A percentile compares a stretch with the other conserved stretches of the same genome.
phyloP scores from a whole-genome alignment of 257 asterid genomes.

The Ehretia macrophylla region DNA sequence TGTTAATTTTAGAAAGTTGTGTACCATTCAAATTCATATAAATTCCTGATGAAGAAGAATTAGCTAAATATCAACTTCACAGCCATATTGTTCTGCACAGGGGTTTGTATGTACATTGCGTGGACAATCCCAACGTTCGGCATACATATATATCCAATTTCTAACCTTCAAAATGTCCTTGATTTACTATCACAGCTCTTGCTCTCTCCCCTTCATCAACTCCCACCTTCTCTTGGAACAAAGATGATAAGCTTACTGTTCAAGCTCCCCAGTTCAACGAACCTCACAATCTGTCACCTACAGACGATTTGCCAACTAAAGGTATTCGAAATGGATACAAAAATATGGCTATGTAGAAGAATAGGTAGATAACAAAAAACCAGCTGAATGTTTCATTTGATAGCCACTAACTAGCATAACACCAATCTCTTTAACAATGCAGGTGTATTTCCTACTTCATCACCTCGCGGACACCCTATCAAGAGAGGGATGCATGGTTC shows the following conservation, averaged over 20 bases:
- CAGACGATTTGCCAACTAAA: slow-evolving; percentile 27
- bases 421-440: slow-evolving; percentile 20
- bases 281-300: slow-evolving; percentile 23
- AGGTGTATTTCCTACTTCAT: slow-evolving; percentile 19
- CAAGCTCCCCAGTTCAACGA: slow-evolving; percentile 23
- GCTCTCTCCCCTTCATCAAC: slow-evolving; percentile 11
- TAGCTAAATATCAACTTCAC: neutral
- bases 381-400: slow-evolving; percentile 6
- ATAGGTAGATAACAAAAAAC: neutral
- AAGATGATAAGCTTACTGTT: slow-evolving; percentile 12
- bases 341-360: neutral
- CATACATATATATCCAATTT: neutral
- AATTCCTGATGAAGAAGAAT: no score
- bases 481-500: slow-evolving; percentile 25
- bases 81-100: neutral
- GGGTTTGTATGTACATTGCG: neutral
- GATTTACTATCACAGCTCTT: slow-evolving; percentile 12
- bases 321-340: slow-evolving; percentile 17
- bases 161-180: neutral
- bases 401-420: slow-evolving; percentile 30
- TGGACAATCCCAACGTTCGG: no score
- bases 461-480: slow-evolving; percentile 23
- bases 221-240: slow-evolving; percentile 7
- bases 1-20: no score
- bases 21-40: no score